Evolutionary conservation across 208 protist genomes (phyloP).

Genomic region (Phytomonas francai): DNA sequence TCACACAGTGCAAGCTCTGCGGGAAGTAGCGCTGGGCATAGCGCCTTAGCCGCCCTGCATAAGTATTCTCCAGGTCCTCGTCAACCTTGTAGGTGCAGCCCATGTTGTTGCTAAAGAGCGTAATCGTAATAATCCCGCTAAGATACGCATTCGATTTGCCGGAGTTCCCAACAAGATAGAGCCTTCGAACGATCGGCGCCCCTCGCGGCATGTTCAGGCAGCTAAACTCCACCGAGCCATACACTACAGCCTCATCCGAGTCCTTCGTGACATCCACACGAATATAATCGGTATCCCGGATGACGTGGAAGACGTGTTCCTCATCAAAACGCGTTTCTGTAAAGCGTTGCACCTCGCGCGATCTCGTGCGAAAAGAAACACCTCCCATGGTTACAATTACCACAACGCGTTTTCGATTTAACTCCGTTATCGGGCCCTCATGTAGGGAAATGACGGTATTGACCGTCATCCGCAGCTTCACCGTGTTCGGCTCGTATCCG

Average conservation of each 20-base stretch:
- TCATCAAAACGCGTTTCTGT: slow-evolving; percentile 42
- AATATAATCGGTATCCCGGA: slow-evolving; percentile 76
- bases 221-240: slow-evolving; percentile 75
- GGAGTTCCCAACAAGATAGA: slow-evolving; percentile 60
- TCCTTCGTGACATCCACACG: slow-evolving; percentile 61
- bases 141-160: slow-evolving; percentile 65
- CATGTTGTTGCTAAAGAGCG: slow-evolving; percentile 59
- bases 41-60: slow-evolving; percentile 50
- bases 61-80: slow-evolving; percentile 28
- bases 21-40: slow-evolving; percentile 54
- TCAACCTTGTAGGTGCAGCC: slow-evolving; percentile 67
- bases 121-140: slow-evolving; percentile 58
- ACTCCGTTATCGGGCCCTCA: slow-evolving; percentile 24
- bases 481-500: slow-evolving; percentile 66
- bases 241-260: slow-evolving; percentile 28
- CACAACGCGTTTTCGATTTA: slow-evolving; percentile 37
- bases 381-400: slow-evolving; percentile 66
- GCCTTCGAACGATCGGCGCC: slow-evolving; percentile 33
- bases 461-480: slow-evolving; percentile 41
- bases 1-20: slow-evolving; percentile 66
- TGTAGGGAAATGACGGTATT: slow-evolving; percentile 36
- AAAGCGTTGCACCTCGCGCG: slow-evolving; percentile 35
- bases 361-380: slow-evolving; percentile 27
- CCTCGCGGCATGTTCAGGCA: slow-evolving; percentile 67
- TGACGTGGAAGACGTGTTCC: slow-evolving; percentile 66